A percentile compares a stretch with the other conserved stretches of the same genome.
phyloP scores from a whole-genome alignment of 495 filamentous ascomycete genomes.

The Bryoglossum gracile region DNA sequence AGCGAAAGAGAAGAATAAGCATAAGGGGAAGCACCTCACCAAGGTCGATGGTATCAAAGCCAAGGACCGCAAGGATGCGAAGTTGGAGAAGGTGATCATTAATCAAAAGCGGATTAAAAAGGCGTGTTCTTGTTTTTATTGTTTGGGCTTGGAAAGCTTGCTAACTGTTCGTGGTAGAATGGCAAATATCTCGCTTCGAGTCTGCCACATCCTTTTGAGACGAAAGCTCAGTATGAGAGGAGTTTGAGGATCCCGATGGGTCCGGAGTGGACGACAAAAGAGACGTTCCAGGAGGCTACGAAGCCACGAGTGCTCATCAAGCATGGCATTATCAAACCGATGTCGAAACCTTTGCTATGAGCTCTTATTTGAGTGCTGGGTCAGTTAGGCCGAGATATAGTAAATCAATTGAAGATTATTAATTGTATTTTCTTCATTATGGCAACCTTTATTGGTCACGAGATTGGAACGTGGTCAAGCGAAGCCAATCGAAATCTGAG shows the following conservation, averaged over 20 bases:
- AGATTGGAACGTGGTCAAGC: no score
- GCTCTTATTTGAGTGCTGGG: no score
- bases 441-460: no score
- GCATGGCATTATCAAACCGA: conserved; percentile 83
- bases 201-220: conserved; percentile 84
- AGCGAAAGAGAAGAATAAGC: conserved; percentile 49
- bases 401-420: no score
- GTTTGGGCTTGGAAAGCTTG: background rate
- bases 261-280: conserved; percentile 91
- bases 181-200: conserved; percentile 74
- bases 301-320: conserved; percentile 91
- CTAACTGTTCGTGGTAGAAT: conserved; percentile 53
- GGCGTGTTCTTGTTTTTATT: conserved; percentile 43
- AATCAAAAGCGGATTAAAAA: conserved; percentile 89
- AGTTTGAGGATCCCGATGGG: conserved; percentile 80
- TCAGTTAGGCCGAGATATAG: no score
- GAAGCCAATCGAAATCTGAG: no score
- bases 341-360: conserved; percentile 57
- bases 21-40: conserved; percentile 50
- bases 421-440: no score
- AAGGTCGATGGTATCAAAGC: conserved; percentile 74
- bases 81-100: conserved; percentile 78
- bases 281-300: conserved; percentile 80
- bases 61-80: conserved; percentile 68
- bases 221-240: conserved; percentile 80